These are phyloP conservation scores for Chlamydomonas eustigma DNA, from an alignment of 139 green algal genomes.

Conservation along the genomic window DNA sequence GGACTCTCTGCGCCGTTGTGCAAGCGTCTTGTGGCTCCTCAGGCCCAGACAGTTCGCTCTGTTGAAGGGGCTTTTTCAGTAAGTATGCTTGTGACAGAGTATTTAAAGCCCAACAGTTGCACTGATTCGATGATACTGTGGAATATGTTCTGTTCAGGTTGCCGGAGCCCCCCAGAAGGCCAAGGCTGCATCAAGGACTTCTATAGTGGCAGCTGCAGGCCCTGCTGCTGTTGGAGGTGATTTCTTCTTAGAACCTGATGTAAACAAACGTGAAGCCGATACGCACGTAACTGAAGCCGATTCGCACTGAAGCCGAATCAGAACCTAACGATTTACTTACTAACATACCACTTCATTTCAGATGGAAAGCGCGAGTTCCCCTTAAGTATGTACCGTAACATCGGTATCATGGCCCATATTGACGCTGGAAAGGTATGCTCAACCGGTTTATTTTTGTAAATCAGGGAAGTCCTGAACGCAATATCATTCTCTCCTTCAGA, in stretches of 20 bases:
- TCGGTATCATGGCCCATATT: conserved; percentile 99
- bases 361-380: conserved; percentile 34
- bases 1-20: background rate
- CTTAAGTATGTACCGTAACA: conserved; percentile 96
- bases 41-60: background rate
- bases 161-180: background rate
- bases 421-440: conserved; percentile 85
- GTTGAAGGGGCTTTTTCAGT: background rate
- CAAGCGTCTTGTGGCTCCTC: background rate
- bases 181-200: background rate
- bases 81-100: too few species aligned
- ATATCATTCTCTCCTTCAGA: too few species aligned
- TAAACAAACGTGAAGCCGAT: background rate
- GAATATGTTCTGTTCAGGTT: background rate
- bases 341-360: background rate
- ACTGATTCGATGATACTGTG: background rate
- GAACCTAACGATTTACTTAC: too few species aligned
- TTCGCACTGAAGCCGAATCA: background rate
- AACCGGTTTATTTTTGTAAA: too few species aligned
- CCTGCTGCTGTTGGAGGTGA: background rate
- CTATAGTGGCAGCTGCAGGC: background rate
- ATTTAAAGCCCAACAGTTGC: too few species aligned
- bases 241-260: background rate
- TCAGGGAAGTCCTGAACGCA: too few species aligned
- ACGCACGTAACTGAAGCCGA: background rate